These are phyloP conservation scores for Pseudocercospora fuligena DNA, from an alignment of 2,329 filamentous ascomycete genomes.

Conservation along the genomic window DNA sequence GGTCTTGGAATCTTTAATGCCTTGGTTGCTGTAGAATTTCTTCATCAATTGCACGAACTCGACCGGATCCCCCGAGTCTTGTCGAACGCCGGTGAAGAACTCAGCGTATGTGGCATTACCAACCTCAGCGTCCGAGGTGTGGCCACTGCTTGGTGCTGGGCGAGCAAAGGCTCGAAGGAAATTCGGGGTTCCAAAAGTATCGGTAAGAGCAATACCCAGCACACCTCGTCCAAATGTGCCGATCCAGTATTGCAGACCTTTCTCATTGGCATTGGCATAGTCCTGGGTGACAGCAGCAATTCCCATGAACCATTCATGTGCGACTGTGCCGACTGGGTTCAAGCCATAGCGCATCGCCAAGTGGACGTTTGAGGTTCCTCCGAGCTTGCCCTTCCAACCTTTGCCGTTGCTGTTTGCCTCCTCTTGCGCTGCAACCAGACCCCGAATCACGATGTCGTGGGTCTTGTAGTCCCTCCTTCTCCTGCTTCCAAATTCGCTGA, in stretches of 20 bases:
- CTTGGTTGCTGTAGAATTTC: slow-evolving; percentile 76
- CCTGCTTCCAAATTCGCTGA: slow-evolving; percentile 93
- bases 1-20: slow-evolving; percentile 79
- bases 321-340: slow-evolving; percentile 83
- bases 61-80: slow-evolving; percentile 86
- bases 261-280: slow-evolving; percentile 83
- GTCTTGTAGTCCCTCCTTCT: slow-evolving; percentile 92
- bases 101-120: slow-evolving; percentile 70
- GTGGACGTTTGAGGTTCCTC: slow-evolving; percentile 95
- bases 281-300: slow-evolving; percentile 88
- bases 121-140: slow-evolving; percentile 26
- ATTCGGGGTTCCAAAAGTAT: slow-evolving; percentile 91
- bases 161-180: slow-evolving; percentile 85
- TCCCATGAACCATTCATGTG: slow-evolving; percentile 99
- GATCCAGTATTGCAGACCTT: slow-evolving; percentile 85
- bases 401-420: slow-evolving; percentile 63
- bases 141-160: slow-evolving; percentile 52
- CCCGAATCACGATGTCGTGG: slow-evolving; percentile 87
- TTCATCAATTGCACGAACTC: slow-evolving; percentile 79
- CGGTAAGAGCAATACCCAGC: slow-evolving; percentile 81
- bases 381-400: slow-evolving; percentile 72
- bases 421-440: slow-evolving; percentile 77
- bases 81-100: slow-evolving; percentile 80
- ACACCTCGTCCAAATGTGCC: slow-evolving; percentile 83
- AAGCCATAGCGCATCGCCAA: slow-evolving; percentile 92